Base-by-base conservation (phyloP, 176 grass and related monocot species). In the Phoenix dactylifera region DNA sequence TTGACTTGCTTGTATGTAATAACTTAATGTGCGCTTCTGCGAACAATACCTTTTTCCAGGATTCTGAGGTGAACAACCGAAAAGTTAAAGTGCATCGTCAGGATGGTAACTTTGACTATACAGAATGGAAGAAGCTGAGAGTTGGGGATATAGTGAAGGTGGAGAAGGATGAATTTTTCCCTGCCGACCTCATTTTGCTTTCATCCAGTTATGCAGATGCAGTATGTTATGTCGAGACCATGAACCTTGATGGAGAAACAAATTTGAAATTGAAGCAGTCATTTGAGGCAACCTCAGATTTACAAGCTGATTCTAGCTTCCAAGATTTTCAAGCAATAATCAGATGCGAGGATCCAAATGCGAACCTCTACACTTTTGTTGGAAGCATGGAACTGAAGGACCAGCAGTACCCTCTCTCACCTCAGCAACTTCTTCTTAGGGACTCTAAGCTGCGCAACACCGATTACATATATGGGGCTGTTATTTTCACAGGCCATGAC, bases 171-270 rank as follows among this genome's bases (percentile, higher is more conserved):
- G 83, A 88, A 1, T 96, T 80, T 74, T 96, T 96, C 58, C 92
- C 92, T 4, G 87, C 92, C 2, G 92, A 96, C 65, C 84, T 96
- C 3, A 51, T 96, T 74, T 75, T 96, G 23, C 80, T 96, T 6
- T 82, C 92, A 0, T 96, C 92, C 12, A 96, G 84, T 80, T 90
- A 85, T 54, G 87, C 87, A 1, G 92, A 96, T 53, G 80, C 78
- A 24, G 69, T 90, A 51, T 96, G 87, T 75, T 96, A 96, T 51
- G 92, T 96, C 1, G 92, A 96, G 80, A 96, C 92, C 0, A 96
- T 88, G 87, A 96, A 96, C 72, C 83, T 96, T 18, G 92, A 96
- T 30, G 92, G 92, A 1, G 92, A 96, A 72, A 96, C 92, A 51
- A 96, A 96, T 64, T 82, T 96, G 65, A 96, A 96, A 79, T 72